Conservation (phyloP, 192 early-diverging fungal genomes). For the Gryganskiella cystojenkinii region DNA sequence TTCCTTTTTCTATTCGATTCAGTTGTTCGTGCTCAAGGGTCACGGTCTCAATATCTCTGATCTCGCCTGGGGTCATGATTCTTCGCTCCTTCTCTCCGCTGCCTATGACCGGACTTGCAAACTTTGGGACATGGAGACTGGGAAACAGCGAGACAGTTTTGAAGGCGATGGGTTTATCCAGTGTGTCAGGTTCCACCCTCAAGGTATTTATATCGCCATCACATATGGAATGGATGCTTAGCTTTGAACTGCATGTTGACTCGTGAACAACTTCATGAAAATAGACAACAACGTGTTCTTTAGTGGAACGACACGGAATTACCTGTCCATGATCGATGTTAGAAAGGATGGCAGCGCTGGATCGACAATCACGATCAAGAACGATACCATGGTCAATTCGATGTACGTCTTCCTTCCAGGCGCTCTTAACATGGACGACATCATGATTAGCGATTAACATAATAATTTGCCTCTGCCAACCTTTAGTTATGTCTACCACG, state of each 20-base stretch:
- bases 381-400: constrained; percentile 86
- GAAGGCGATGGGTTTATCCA: constrained; percentile 88
- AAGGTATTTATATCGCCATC: constrained; percentile 64
- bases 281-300: constrained; percentile 81
- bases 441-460: no score
- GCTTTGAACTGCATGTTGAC: no score
- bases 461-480: not conserved
- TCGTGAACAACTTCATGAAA: no score
- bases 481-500: constrained; percentile 68
- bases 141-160: constrained; percentile 69
- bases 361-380: constrained; percentile 56
- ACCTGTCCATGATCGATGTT: constrained; percentile 74
- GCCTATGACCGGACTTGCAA: constrained; percentile 86
- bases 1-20: not conserved
- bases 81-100: constrained; percentile 73
- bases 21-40: constrained; percentile 75
- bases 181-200: constrained; percentile 79
- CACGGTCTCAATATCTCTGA: constrained; percentile 85
- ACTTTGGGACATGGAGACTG: constrained; percentile 79
- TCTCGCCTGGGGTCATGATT: constrained; percentile 79
- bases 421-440: not conserved
- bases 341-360: constrained; percentile 47
- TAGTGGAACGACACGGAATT: constrained; percentile 80
- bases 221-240: not conserved
- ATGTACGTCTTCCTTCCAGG: constrained; percentile 48